Evolutionary conservation across 2,329 filamentous ascomycete species (phyloP), one percentile per base, ranked within the genome.

Genomic region (Clonostachys sp.): DNA sequence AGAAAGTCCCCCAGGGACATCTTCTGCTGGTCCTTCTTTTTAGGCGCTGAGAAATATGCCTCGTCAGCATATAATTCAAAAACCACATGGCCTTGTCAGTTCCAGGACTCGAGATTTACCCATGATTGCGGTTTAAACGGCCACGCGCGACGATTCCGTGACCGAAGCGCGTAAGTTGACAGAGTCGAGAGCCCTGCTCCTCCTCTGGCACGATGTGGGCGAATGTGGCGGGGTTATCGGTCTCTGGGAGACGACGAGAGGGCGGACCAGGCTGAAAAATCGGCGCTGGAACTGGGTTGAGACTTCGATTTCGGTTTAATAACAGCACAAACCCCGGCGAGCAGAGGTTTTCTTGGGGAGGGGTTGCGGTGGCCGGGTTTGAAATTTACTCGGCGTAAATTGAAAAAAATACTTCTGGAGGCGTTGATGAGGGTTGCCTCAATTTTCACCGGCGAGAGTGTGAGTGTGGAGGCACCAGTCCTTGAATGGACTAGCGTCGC

Each of bases 1-100:
- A 99, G 82, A 82, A 99, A 99, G 74, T 90, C 89, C 79, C 90
- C 89, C 67, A 97, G 85, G 78, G 89, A 90, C 88, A 99, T 92
- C 81, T 95, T 99, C 84, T 95, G 87, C 71, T 83, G 80, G 74
- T 95, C 86, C 77, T 90, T 88, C 78, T 95, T 95, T 71, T 91
- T 89, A 58, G 91, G 92, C 81, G 88, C 91, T 95, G 64, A 39
- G 14, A 39, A n/a, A 39, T 18, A 39, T 39, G 7, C 14, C 36
- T n/a, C 17, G 36, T 39, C 17, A 39, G 36, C 36, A 12, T 4
- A 10, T 49, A 61, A n/a, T n/a, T 18, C 36, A 39, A 12, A 39
- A 12, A n/a, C 36, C 36, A 39, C 9, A n/a, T 8, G 10, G 14
- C 17, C 17, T 39, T 39, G 36, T 18, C 14, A n/a, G 36, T 39